phyloP scores from a whole-genome alignment of 2,329 filamentous ascomycete species.

The Fusarium sp. region DNA sequence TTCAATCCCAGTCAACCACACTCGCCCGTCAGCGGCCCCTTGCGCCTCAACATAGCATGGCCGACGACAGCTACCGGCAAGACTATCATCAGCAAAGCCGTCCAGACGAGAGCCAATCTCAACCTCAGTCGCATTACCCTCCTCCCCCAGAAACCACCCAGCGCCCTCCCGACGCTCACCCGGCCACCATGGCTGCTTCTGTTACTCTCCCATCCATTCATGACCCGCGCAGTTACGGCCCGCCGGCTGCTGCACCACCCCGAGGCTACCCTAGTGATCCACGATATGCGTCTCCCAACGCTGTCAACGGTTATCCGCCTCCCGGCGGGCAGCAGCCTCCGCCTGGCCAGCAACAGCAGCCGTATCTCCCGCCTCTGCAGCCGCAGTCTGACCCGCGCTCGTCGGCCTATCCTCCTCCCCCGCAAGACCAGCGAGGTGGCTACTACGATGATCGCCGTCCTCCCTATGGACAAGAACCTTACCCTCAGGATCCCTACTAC shows the following conservation, averaged over 20 bases:
- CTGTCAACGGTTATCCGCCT: constrained; percentile 61
- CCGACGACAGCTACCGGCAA: constrained; percentile 54
- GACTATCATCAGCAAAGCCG: constrained; percentile 52
- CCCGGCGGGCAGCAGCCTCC: constrained; percentile 43
- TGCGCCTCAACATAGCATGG: constrained; percentile 51
- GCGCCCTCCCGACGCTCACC: constrained; percentile 46
- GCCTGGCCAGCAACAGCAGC: constrained; percentile 41
- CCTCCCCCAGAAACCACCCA: constrained; percentile 55
- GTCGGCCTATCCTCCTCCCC: constrained; percentile 52
- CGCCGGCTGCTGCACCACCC: constrained; percentile 47
- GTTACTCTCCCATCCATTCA: constrained; percentile 64
- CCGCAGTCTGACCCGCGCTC: constrained; percentile 50
- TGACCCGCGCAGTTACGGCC: constrained; percentile 55
- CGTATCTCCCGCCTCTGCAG: constrained; percentile 55
- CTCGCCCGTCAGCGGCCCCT: constrained; percentile 43
- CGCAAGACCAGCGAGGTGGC: constrained; percentile 54
- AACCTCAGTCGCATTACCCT: constrained; percentile 54
- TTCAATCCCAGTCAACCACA: constrained; percentile 34
- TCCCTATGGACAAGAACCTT: constrained; percentile 51
- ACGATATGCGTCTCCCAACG: constrained; percentile 58
- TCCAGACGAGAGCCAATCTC: constrained; percentile 57
- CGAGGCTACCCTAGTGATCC: constrained; percentile 50
- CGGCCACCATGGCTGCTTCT: constrained; percentile 56
- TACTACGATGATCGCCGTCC: constrained; percentile 53
- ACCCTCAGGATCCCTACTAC: constrained; percentile 51